phyloP scores from a whole-genome alignment of 2,329 filamentous ascomycete species.

The Trichothecium sympodiale region DNA sequence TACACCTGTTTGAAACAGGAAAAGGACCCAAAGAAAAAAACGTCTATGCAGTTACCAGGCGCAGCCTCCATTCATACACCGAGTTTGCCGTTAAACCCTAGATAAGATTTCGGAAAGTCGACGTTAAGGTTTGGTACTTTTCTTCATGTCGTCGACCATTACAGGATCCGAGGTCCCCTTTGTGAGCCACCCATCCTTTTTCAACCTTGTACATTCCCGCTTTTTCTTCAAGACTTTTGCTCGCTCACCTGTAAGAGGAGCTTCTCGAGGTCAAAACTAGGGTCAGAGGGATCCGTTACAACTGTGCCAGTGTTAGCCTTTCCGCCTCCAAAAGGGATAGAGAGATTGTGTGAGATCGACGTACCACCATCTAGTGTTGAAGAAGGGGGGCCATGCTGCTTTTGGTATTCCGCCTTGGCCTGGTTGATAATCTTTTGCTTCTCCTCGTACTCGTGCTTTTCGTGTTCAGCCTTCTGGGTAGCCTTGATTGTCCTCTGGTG shows the following conservation, averaged over 20 bases:
- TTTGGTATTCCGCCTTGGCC: conserved; percentile 83
- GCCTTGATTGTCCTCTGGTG: conserved; percentile 77
- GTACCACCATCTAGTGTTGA: conserved; percentile 21
- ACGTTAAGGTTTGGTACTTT: not conserved
- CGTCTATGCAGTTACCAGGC: conserved; percentile 37
- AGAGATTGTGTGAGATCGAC: conserved; percentile 5
- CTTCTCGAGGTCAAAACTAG: conserved; percentile 89
- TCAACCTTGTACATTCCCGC: not conserved
- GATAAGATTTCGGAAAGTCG: not conserved
- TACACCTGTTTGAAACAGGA: conserved; percentile 40
- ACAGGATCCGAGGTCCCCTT: not conserved
- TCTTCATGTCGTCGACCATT: conserved; percentile 1
- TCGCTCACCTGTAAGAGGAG: conserved; percentile 55
- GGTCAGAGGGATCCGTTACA: conserved; percentile 58
- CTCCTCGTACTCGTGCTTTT: conserved; percentile 76
- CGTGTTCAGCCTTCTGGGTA: conserved; percentile 56
- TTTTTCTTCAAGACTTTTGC: conserved; percentile 36
- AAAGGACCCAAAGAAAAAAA: conserved; percentile 30
- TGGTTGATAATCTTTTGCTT: conserved; percentile 87
- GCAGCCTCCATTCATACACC: conserved; percentile 28
- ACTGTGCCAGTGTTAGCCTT: conserved; percentile 11
- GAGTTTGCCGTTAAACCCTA: conserved; percentile 9
- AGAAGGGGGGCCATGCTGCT: conserved; percentile 52
- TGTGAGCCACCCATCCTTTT: not conserved
- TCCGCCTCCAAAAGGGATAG: not conserved